Base-by-base conservation (phyloP, 257 asterid genomes). In the Scutellaria minor region DNA sequence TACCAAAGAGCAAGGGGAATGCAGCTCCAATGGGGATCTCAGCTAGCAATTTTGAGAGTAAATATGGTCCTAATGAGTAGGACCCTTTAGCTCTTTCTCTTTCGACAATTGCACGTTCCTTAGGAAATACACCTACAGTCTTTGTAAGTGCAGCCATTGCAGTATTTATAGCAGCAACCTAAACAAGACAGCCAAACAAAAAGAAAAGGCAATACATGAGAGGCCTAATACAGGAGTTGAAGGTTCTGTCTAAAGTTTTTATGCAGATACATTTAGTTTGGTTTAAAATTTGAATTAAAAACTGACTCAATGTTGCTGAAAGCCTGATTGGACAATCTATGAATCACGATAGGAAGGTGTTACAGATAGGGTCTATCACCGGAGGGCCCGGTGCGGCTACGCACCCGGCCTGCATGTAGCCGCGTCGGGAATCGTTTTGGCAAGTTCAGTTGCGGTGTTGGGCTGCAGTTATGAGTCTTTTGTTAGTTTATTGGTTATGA, bases 101-200 rank as follows among this genome's bases (percentile, higher is more conserved):
- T 72, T 94, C 97, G 15, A 91, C 99, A 77, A 94, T 89, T 37
- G 97, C 89, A 70, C 99, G 99, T 78, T 94, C 99, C 87, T 89
- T 94, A 46, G 99, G 98, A 76, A 94, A 94, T 70, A 94, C 96
- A 10, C 99, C 96, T n/a, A 83, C 97, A 35, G 99, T 89, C 82
- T 94, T 94, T 65, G 99, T 91, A 71, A 94, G 96, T 42, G 98
- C 98, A 77, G 99, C 97, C 99, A 94, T 94, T 66, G 98, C 99
- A 70, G 99, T 91, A 85, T 89, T 94, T 85, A 94, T 94, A 41
- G 99, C 99, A 78, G 98, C 89, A 80, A 94, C 97, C 98, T 94
- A 83, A 64, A 74, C 41, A 62, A 70, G 75, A 35, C 69, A 61
- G 24, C 59, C 51, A 18, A 7, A 20, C 42, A 51, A 51, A 48